Base-by-base conservation (phyloP, 2,329 filamentous ascomycete genomes). In the Fusarium papillatum region DNA sequence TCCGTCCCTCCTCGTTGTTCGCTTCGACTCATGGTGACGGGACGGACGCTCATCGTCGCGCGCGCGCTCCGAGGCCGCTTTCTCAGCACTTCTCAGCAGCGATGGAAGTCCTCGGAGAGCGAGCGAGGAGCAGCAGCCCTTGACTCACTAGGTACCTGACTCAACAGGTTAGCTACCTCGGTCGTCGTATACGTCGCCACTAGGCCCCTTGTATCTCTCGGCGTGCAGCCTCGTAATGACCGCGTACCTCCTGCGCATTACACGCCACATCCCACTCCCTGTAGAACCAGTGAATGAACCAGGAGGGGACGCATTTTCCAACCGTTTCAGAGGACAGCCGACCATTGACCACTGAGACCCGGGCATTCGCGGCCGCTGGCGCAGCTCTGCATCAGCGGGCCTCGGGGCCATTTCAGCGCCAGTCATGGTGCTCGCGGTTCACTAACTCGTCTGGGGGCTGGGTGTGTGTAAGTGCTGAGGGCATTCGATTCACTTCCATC, bases 401-500 rank as follows among this genome's bases (percentile, higher is more conserved):
- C 72, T 73, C 68, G 70, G 70, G 59, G 61, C 31, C 50, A 66
- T 71, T 69, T 59, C 63, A 71, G 46, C 63, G 24, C 66, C 50
- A 62, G 57, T 57, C n/a, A 68, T 29, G 48, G 31, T 38, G 55
- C 59, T 36, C 14, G 22, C 64, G 17, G 59, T 55, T 72, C 71
- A 72, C 74, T 75, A 72, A 76, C 65, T 50, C 16, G 24, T 50
- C 46, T 50, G 46, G 46, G 46, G 46, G 46, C 68, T 67, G 71
- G 71, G 50, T 22, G 50, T 55, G 50, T 76, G 65, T 67, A 71
- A 65, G 74, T 76, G 74, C 74, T 74, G 73, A 38, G 68, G 59
- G 77, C 62, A 61, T 79, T 79, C 78, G 71, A 80, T 78, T 61
- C n/a, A 53, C 73, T 79, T 79, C 78, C 78, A 80, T 77, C 68